Percentiles rank a stretch among this genome's conserved stretches.
Conservation (phyloP, 2,329 filamentous ascomycete species). For the Cadophora malorum region DNA sequence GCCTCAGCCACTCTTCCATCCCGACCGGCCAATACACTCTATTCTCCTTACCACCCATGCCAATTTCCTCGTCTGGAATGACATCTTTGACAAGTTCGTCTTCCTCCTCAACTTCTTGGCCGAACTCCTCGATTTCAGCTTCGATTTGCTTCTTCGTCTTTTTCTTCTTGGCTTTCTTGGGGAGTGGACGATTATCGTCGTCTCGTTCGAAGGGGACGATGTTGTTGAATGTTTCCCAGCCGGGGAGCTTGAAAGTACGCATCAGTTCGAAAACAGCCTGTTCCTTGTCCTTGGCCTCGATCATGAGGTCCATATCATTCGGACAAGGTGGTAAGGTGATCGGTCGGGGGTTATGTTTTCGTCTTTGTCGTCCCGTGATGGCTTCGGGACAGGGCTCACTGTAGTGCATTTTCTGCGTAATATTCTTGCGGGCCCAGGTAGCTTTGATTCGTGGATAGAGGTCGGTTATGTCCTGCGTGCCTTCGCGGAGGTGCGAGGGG, state of each 20-base stretch:
- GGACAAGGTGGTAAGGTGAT: constrained; percentile 81
- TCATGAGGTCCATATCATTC: constrained; percentile 93
- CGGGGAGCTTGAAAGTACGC: constrained; percentile 84
- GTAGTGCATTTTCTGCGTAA: constrained; percentile 97
- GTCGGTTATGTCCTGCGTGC: constrained; percentile 79
- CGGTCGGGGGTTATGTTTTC: constrained; percentile 86
- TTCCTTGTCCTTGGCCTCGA: constrained; percentile 97
- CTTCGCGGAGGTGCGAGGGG: constrained; percentile 73
- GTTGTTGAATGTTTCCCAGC: constrained; percentile 76
- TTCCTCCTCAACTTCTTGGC: constrained; percentile 45
- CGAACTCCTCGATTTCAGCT: constrained; percentile 45
- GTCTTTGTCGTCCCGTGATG: constrained; percentile 76
- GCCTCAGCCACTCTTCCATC: constrained; percentile 88
- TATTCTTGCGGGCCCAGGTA: constrained; percentile 84
- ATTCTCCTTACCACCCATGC: constrained; percentile 83
- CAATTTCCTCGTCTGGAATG: constrained; percentile 67
- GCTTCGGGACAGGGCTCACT: constrained; percentile 81
- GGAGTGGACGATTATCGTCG: constrained; percentile 71
- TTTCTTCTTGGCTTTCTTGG: constrained; percentile 54
- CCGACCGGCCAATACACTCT: constrained; percentile 91
- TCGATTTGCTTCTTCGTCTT: constrained; percentile 49
- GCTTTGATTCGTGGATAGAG: constrained; percentile 79
- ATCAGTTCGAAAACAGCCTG: constrained; percentile 96
- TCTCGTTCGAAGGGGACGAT: constrained; percentile 77
- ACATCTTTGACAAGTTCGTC: constrained; percentile 48